Evolutionary conservation across 2,329 filamentous ascomycete genomes (phyloP).

Genomic region (Fusarium siculi): DNA sequence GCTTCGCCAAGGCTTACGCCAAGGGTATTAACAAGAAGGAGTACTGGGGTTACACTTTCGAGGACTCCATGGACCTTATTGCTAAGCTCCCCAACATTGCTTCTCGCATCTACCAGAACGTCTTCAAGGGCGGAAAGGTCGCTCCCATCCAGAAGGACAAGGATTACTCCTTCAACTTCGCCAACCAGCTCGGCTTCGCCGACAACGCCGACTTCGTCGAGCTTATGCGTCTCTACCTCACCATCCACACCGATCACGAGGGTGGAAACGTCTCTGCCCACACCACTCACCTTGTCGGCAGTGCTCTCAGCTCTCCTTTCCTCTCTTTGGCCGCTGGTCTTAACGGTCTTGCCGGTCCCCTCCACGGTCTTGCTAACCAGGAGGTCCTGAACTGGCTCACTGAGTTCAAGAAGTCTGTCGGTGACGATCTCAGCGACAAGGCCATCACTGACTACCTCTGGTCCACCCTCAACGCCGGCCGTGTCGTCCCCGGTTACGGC

Average conservation of each 20-base stretch:
- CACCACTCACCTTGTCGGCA: conserved; percentile 98
- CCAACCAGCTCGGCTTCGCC: conserved; percentile 98
- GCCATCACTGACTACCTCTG: conserved; percentile 99
- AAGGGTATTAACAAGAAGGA: conserved; percentile 99
- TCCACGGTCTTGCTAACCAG: conserved; percentile 99
- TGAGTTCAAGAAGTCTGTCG: conserved; percentile 97
- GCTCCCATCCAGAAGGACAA: conserved; percentile 96
- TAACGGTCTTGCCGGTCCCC: conserved; percentile 96
- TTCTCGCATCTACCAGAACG: conserved; percentile 98
- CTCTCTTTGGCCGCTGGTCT: conserved; percentile 96
- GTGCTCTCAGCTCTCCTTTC: conserved; percentile 95
- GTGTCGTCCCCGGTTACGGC: conserved; percentile 97
- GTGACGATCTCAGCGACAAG: conserved; percentile 94
- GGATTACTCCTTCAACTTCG: conserved; percentile 99
- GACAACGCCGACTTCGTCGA: conserved; percentile 97
- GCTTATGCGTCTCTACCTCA: conserved; percentile 98
- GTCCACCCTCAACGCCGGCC: conserved; percentile 94
- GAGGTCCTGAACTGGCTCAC: conserved; percentile 99
- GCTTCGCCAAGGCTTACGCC: conserved; percentile 98
- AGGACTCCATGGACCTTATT: conserved; percentile 99
- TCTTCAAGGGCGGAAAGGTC: conserved; percentile 99
- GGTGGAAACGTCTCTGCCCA: conserved; percentile 98
- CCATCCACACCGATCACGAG: conserved; percentile 99
- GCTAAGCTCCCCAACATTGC: conserved; percentile 99
- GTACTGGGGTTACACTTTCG: conserved; percentile 99